Base-by-base conservation (phyloP, 805 yeast genomes). In the Zygosaccharomyces rouxii region DNA sequence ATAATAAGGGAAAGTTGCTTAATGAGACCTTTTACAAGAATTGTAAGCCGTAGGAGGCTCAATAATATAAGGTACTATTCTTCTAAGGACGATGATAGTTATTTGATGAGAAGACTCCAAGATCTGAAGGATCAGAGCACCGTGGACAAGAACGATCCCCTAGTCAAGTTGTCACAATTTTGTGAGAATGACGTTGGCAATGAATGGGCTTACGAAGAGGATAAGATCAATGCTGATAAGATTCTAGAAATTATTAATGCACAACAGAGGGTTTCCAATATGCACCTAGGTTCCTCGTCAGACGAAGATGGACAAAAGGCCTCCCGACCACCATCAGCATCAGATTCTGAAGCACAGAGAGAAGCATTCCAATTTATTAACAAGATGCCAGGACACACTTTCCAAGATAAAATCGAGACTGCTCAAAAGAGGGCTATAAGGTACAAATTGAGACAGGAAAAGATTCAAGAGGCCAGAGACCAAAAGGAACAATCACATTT, bases 391-490 rank as follows among this genome's bases (percentile, higher is more conserved):
- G 49, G 48, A 37, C 55, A 64, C 3, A 55, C 61, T 3, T 53
- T 59, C 13, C 54, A 58, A 11, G 58, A 59, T 29, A 51, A 67
- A 6, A 57, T 87, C 4, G 68, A 74, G 23, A 67, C 64, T 35
- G 96, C 94, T 0, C 77, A 79, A 48, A 95, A 86, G 49, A 71
- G 71, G 16, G 78, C 84, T 2, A 56, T 85, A 29, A 90, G 86
- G 57, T 88, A 86, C 61, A 70, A 75, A 42, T 58, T 82, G 22
- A 70, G 64, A 18, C 31, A 28, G 23, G 37, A 35, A 25, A 62
- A 59, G 30, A 50, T 58, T 1, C 57, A 57, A 1, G 49, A 57
- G 5, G 51, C 49, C 25, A 49, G 56, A 16, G 55, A 56, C 22
- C 74, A 74, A 5, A 77, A 74, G 28, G 77, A 75, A 33, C 78